Evolutionary conservation across 495 filamentous ascomycete species (phyloP).

Genomic region (Trichoderma gamsii): DNA sequence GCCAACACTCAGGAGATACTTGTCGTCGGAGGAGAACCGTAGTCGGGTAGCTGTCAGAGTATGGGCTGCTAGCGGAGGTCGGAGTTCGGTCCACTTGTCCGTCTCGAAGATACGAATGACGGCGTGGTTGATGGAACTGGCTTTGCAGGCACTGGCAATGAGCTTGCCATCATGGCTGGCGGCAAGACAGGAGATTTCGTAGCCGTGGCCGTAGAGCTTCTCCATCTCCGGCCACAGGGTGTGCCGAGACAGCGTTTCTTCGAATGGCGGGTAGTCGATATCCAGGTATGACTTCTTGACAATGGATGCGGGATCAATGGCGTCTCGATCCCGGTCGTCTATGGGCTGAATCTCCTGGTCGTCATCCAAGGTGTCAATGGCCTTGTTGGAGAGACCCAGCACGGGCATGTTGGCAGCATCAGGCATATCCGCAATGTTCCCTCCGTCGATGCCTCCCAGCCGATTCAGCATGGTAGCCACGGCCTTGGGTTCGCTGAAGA

Average conservation of each 20-base stretch:
- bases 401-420: constrained; percentile 92
- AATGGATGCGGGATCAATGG: constrained; percentile 36
- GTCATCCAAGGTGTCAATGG: constrained; percentile 57
- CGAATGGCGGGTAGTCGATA: constrained; percentile 68
- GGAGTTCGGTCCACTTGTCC: constrained; percentile 77
- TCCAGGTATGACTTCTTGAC: constrained; percentile 40
- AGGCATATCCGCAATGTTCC: constrained; percentile 49
- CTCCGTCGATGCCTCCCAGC: constrained; percentile 54
- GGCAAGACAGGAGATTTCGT: constrained; percentile 91
- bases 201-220: constrained; percentile 98
- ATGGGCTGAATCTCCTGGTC: constrained; percentile 38
- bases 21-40: constrained; percentile 69
- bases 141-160: constrained; percentile 90
- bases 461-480: constrained; percentile 66
- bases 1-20: constrained; percentile 76
- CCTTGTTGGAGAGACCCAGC: constrained; percentile 94
- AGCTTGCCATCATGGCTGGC: constrained; percentile 64
- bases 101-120: constrained; percentile 90
- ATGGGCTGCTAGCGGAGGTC: constrained; percentile 73
- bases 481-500: constrained; percentile 84
- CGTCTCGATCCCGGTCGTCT: constrained; percentile 33
- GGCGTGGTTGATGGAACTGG: constrained; percentile 86
- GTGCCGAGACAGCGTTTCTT: constrained; percentile 82
- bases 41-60: constrained; percentile 76
- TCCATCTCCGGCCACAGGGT: constrained; percentile 94